A percentile compares a stretch with the other conserved stretches of the same genome.
Conservation (phyloP, 306 rosid genomes). For the Casuarina glauca region DNA sequence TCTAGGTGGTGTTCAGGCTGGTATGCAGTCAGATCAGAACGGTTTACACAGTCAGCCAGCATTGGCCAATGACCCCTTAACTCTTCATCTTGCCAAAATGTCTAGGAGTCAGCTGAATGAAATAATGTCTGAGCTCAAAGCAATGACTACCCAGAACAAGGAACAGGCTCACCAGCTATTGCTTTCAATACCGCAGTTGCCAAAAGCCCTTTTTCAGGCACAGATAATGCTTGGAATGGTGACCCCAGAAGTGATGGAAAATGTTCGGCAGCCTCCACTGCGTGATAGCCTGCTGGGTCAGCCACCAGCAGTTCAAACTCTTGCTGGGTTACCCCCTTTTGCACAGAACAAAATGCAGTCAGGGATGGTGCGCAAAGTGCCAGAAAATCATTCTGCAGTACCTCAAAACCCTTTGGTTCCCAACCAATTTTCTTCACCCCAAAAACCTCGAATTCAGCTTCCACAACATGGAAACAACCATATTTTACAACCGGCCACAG, state of each 20-base stretch:
- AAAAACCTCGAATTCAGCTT: constrained; percentile 57
- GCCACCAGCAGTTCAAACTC: constrained; percentile 47
- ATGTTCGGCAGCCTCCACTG: constrained; percentile 56
- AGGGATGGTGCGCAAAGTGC: constrained; percentile 56
- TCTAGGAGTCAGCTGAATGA: constrained; percentile 56
- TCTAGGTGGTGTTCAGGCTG: constrained; percentile 82
- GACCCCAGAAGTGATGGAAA: constrained; percentile 81
- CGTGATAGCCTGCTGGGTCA: constrained; percentile 59
- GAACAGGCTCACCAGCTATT: constrained; percentile 72
- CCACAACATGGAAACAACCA: constrained; percentile 56
- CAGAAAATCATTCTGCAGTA: constrained; percentile 53
- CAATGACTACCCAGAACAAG: constrained; percentile 80
- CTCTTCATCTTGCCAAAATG: constrained; percentile 63
- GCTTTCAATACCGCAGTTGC: constrained; percentile 84
- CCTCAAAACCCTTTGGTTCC: constrained; percentile 64
- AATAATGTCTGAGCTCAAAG: constrained; percentile 74
- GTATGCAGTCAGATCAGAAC: constrained; percentile 50
- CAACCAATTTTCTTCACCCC: constrained; percentile 56
- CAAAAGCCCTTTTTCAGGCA: constrained; percentile 98
- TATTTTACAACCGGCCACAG: constrained; percentile 46
- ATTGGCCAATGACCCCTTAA: constrained; percentile 52
- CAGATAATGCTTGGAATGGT: constrained; percentile 99
- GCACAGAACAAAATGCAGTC: constrained; percentile 59
- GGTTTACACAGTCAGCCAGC: constrained; percentile 43
- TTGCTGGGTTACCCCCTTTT: constrained; percentile 49